Evolutionary conservation across 345 rosid species (phyloP).

Genomic region (Trapa incisa): DNA sequence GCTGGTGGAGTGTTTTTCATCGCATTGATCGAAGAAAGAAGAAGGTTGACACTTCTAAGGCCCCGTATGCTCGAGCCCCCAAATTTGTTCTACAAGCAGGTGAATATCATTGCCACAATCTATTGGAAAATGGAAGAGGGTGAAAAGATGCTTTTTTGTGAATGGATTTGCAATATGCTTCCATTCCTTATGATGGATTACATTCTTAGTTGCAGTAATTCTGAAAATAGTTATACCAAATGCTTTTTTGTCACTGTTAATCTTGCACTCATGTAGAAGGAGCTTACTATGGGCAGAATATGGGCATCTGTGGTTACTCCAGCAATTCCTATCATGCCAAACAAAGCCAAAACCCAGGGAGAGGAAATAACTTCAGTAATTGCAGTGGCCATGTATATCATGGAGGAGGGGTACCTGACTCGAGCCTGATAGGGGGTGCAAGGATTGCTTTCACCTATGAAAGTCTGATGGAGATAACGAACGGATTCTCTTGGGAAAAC

Average conservation of each 20-base stretch:
- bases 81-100: constrained; percentile 43
- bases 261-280: constrained; percentile 29
- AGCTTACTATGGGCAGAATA: constrained; percentile 21
- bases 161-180: too few relatives aligned
- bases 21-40: constrained; percentile 38
- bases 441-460: constrained; percentile 56
- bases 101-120: constrained; percentile 6
- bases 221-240: neutral
- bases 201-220: neutral
- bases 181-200: neutral
- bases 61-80: constrained; percentile 34
- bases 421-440: constrained; percentile 21
- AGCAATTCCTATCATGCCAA: constrained; percentile 27
- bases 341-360: constrained; percentile 18
- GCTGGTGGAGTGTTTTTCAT: constrained; percentile 39
- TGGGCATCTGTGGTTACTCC: constrained; percentile 23
- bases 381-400: constrained; percentile 19
- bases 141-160: neutral
- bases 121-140: too few relatives aligned
- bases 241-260: neutral
- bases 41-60: constrained; percentile 15
- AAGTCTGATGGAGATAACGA: constrained; percentile 73
- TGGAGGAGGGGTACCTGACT: constrained; percentile 29
- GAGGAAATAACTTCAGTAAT: constrained; percentile 39
- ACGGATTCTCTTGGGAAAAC: constrained; percentile 54